Evolutionary conservation across 495 filamentous ascomycete species (phyloP).

Genomic region (Neurospora sp.): DNA sequence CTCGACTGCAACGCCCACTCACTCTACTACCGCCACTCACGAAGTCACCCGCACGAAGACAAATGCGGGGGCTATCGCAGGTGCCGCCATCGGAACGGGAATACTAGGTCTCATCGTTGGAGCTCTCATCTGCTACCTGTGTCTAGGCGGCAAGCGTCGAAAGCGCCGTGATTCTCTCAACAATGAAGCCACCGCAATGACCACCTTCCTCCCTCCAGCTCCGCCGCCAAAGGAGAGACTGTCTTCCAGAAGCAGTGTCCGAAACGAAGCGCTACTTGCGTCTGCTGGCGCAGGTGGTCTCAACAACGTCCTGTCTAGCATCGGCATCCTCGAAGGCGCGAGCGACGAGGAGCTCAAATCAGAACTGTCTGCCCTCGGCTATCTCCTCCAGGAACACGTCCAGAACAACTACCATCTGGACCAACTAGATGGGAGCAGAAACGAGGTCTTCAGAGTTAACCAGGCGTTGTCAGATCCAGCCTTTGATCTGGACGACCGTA

Average conservation of each 20-base stretch:
- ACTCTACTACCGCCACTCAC: too few species aligned
- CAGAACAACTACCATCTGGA: slow-evolving; percentile 25
- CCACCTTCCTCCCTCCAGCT: background rate
- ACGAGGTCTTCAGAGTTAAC: background rate
- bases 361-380: slow-evolving; percentile 19
- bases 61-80: background rate
- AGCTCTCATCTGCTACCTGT: background rate
- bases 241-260: background rate
- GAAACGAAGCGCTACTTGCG: background rate
- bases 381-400: slow-evolving; percentile 25
- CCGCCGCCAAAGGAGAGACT: background rate
- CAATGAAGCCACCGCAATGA: background rate
- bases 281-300: background rate
- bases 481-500: background rate
- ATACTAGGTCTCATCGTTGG: background rate
- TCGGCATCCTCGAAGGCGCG: slow-evolving; percentile 13
- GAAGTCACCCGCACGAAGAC: too few species aligned
- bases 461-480: background rate
- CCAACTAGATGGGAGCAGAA: slow-evolving; percentile 9
- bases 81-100: background rate
- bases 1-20: too few species aligned
- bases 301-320: background rate
- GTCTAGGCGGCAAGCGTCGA: background rate
- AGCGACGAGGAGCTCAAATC: slow-evolving; percentile 18
- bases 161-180: background rate